phyloP scores from a whole-genome alignment of 139 green algal species.

The Tetradesmus obliquus region DNA sequence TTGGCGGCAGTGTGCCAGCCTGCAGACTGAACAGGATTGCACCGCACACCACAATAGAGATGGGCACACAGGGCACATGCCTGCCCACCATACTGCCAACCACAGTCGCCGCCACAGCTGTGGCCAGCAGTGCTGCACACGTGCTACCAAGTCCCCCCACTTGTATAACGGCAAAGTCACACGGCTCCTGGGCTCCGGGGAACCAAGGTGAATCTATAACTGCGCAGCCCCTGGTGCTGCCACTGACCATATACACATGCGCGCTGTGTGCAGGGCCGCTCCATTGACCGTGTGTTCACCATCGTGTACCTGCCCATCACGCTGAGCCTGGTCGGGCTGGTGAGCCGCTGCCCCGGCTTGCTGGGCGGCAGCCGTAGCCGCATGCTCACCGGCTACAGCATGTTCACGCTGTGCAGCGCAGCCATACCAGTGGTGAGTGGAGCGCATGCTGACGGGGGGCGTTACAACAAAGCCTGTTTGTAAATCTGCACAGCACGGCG shows the following conservation, averaged over 20 bases:
- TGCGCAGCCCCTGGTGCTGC: not conserved
- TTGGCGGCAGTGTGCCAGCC: no score
- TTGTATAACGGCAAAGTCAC: not conserved
- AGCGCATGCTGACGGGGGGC: no score
- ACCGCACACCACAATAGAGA: no score
- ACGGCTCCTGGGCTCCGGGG: not conserved
- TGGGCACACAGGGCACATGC: no score
- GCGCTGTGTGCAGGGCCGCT: conserved; percentile 43
- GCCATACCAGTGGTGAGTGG: conserved; percentile 59
- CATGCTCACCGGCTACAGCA: conserved; percentile 56
- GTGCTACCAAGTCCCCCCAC: not conserved
- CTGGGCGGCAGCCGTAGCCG: not conserved
- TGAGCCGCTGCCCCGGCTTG: conserved; percentile 1
- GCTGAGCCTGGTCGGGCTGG: not conserved
- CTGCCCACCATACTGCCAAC: no score
- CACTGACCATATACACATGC: not conserved
- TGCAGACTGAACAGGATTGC: no score
- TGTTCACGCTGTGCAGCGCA: conserved; percentile 61
- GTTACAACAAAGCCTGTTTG: no score
- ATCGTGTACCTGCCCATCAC: conserved; percentile 11
- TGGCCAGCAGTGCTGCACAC: no score
- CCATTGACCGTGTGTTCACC: conserved; percentile 80
- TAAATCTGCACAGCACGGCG: no score
- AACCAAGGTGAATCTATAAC: not conserved
- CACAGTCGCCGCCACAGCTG: no score